These are phyloP conservation scores for Clavariopsis aquatica DNA, from an alignment of 495 filamentous ascomycete genomes.

Conservation along the genomic window DNA sequence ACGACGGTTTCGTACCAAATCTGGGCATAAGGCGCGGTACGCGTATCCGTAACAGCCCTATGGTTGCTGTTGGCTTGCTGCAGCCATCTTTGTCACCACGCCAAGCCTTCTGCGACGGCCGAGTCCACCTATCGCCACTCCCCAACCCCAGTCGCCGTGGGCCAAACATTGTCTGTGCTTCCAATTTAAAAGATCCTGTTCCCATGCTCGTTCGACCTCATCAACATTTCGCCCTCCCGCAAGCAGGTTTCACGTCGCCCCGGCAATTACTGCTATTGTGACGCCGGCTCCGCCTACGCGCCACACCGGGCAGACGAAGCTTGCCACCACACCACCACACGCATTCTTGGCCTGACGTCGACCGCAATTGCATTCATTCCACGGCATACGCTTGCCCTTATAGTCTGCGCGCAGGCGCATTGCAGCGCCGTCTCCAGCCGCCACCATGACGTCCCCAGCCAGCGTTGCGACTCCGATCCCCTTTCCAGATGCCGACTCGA, in stretches of 20 bases:
- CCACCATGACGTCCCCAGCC: constrained; percentile 25
- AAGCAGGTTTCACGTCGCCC: not conserved
- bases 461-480: constrained; percentile 26
- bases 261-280: not conserved
- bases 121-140: not conserved
- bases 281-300: not conserved
- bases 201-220: not conserved
- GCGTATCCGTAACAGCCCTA: not conserved
- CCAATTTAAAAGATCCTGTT: constrained; percentile 3
- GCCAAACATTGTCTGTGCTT: not conserved
- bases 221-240: not conserved
- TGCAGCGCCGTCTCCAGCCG: not conserved
- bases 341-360: constrained; percentile 1
- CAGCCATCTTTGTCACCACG: not conserved
- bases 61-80: not conserved
- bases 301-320: not conserved
- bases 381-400: not conserved
- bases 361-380: constrained; percentile 4
- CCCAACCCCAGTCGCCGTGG: not conserved
- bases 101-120: not conserved
- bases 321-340: not conserved
- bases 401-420: constrained; percentile 23
- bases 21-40: not conserved
- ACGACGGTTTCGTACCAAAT: not conserved
- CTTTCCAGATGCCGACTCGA: constrained; percentile 23